Evolutionary conservation across 495 filamentous ascomycete species (phyloP).

Genomic region (Neurospora africana): DNA sequence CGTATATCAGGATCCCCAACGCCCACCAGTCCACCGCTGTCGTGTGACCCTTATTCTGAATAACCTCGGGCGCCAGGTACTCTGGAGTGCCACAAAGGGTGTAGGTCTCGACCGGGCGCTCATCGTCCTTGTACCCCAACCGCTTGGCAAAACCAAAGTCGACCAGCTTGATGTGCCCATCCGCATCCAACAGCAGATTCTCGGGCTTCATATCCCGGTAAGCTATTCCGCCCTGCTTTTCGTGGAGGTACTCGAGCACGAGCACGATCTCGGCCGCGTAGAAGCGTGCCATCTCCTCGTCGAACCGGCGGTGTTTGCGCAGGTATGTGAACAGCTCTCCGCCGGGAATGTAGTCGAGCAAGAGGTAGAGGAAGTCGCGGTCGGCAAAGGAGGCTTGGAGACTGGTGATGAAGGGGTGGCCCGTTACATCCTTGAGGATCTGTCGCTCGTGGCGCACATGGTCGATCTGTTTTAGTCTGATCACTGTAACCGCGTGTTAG

Average conservation of each 20-base stretch:
- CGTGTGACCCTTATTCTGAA: slow-evolving; percentile 88
- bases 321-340: slow-evolving; percentile 95
- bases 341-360: slow-evolving; percentile 85
- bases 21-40: slow-evolving; percentile 99
- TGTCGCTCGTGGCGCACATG: slow-evolving; percentile 91
- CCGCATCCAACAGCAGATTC: slow-evolving; percentile 83
- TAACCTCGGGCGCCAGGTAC: slow-evolving; percentile 93
- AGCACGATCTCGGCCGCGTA: slow-evolving; percentile 94
- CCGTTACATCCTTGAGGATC: slow-evolving; percentile 76
- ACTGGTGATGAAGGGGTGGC: slow-evolving; percentile 93
- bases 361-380: slow-evolving; percentile 79
- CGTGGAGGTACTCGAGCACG: slow-evolving; percentile 87
- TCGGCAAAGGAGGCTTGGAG: slow-evolving; percentile 85
- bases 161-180: slow-evolving; percentile 93
- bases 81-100: slow-evolving; percentile 95
- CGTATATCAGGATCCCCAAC: slow-evolving; percentile 88
- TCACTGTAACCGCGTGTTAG: slow-evolving; percentile 44
- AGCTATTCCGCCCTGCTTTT: slow-evolving; percentile 69
- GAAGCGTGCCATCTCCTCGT: slow-evolving; percentile 75
- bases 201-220: slow-evolving; percentile 96
- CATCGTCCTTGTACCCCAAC: slow-evolving; percentile 40
- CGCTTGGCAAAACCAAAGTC: slow-evolving; percentile 97
- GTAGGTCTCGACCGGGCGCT: slow-evolving; percentile 68
- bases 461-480: slow-evolving; percentile 94
- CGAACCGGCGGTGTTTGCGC: slow-evolving; percentile 73